These are phyloP conservation scores for Teunomyces gatunensis DNA, from an alignment of 805 yeast species.

Conservation along the genomic window DNA sequence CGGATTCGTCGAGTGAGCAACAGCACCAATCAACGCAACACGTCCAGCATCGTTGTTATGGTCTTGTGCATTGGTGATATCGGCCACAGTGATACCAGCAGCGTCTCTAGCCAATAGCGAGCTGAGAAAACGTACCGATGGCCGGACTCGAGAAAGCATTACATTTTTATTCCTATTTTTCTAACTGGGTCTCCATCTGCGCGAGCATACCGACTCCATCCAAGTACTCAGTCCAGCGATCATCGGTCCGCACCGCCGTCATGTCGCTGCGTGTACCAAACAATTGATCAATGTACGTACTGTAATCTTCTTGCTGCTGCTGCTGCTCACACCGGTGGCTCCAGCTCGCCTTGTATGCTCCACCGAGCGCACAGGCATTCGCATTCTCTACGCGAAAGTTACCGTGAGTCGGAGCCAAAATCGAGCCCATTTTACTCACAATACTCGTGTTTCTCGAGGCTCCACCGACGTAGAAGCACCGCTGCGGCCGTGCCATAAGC, in stretches of 20 bases:
- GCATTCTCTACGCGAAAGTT: slow-evolving; percentile 72
- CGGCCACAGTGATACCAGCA: slow-evolving; percentile 6
- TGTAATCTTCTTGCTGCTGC: slow-evolving; percentile 40
- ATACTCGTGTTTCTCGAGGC: slow-evolving; percentile 72
- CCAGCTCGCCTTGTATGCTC: slow-evolving; percentile 86
- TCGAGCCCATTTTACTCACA: slow-evolving; percentile 63
- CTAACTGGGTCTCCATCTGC: slow-evolving; percentile 35
- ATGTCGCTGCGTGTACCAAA: slow-evolving; percentile 51
- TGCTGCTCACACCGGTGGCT: slow-evolving; percentile 39
- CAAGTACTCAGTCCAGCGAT: slow-evolving; percentile 48
- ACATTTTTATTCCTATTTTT: too few relatives aligned
- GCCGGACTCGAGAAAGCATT: background rate
- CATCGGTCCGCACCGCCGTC: slow-evolving; percentile 38
- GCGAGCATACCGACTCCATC: slow-evolving; percentile 54
- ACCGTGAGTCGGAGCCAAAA: slow-evolving; percentile 65
- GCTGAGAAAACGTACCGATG: background rate
- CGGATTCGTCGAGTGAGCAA: slow-evolving; percentile 7
- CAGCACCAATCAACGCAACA: slow-evolving; percentile 7
- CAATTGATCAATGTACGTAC: slow-evolving; percentile 31
- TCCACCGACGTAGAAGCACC: slow-evolving; percentile 84
- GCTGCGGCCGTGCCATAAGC: slow-evolving; percentile 56
- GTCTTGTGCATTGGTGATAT: background rate
- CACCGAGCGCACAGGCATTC: slow-evolving; percentile 91
- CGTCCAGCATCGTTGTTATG: slow-evolving; percentile 5
- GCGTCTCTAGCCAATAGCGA: slow-evolving; percentile 7